Percentiles rank a stretch among this genome's conserved stretches.
Conservation (phyloP, 371 early-diverging fungal genomes). For the Mortierella sp. region DNA sequence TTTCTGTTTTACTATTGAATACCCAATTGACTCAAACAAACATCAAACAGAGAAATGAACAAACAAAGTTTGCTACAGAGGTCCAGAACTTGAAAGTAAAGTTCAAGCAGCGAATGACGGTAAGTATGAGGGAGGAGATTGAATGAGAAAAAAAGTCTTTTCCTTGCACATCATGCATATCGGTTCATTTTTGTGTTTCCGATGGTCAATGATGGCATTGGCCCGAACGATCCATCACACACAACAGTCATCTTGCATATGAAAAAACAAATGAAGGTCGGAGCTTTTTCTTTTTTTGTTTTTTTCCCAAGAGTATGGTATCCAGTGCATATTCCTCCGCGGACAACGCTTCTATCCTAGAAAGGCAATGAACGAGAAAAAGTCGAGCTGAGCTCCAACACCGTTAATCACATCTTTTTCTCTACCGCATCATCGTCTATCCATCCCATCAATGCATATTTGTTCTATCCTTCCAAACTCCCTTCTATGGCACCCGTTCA, state of each 20-base stretch:
- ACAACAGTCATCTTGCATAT: conserved; percentile 7
- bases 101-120: not conserved
- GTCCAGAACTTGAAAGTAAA: conserved; percentile 2
- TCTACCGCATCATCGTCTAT: too few relatives aligned
- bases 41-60: not conserved
- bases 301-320: not conserved
- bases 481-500: too few relatives aligned
- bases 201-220: not conserved
- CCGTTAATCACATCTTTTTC: too few relatives aligned
- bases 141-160: not conserved
- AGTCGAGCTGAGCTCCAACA: too few relatives aligned
- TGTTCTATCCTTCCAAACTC: too few relatives aligned
- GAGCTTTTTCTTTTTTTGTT: not conserved
- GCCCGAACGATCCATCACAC: not conserved
- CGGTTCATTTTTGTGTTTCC: not conserved
- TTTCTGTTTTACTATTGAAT: not conserved
- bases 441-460: too few relatives aligned
- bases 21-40: not conserved
- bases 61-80: not conserved
- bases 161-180: not conserved
- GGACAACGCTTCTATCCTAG: too few relatives aligned
- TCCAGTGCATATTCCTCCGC: not conserved
- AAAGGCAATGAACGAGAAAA: too few relatives aligned
- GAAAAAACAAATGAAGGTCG: conserved; percentile 7
- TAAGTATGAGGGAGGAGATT: not conserved